phyloP scores from a whole-genome alignment of 805 yeast species.

The Barnettozyma pratensis region DNA sequence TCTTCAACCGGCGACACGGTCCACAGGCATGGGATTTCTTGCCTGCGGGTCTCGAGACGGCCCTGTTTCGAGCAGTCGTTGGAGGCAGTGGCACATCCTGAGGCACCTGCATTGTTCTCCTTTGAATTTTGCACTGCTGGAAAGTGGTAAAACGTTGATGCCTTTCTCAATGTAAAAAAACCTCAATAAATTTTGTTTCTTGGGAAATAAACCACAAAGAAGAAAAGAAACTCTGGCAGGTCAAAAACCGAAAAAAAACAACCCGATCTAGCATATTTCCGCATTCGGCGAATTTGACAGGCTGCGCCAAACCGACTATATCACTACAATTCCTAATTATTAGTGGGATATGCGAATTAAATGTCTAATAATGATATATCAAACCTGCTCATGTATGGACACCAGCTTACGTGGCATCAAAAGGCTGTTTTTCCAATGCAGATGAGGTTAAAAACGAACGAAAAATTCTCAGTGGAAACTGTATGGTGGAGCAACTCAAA shows the following conservation, averaged over 20 bases:
- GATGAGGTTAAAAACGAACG: too few species aligned
- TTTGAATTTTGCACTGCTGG: too few species aligned
- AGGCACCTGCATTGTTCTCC: not conserved
- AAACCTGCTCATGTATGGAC: too few species aligned
- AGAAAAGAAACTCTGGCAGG: not conserved
- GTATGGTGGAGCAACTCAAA: too few species aligned
- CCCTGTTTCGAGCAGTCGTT: not conserved
- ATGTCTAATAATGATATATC: too few species aligned
- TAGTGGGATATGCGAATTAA: too few species aligned
- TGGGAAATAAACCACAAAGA: not conserved
- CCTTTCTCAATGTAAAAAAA: too few species aligned
- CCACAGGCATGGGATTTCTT: constrained; percentile 27
- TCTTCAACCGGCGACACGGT: constrained; percentile 25
- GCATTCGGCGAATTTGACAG: not conserved
- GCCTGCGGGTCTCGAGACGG: constrained; percentile 7
- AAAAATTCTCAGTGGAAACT: too few species aligned
- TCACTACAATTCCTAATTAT: too few species aligned
- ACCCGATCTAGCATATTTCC: not conserved
- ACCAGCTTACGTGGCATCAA: too few species aligned
- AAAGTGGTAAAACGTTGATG: too few species aligned
- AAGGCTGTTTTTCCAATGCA: too few species aligned
- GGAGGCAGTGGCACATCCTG: not conserved
- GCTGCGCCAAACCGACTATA: not conserved
- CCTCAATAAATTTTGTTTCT: not conserved
- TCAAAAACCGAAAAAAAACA: not conserved